phyloP scores from a whole-genome alignment of 257 asterid species.

The Plantago major region DNA sequence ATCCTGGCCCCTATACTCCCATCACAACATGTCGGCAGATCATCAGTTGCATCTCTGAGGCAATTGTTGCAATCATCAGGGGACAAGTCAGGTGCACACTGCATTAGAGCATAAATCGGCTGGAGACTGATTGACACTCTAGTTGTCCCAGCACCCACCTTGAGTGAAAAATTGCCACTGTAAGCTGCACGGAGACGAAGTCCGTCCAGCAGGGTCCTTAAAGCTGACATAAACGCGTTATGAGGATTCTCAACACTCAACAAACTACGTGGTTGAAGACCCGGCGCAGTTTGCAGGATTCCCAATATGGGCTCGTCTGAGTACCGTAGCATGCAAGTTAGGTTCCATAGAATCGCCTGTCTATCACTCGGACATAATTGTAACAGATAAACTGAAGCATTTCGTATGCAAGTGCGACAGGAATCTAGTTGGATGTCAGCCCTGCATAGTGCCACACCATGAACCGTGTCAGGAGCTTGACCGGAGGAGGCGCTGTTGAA shows the following conservation, averaged over 20 bases:
- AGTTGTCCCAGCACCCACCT: slow-evolving; percentile 26
- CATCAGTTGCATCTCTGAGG: slow-evolving; percentile 4
- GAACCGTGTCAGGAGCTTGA: slow-evolving; percentile 10
- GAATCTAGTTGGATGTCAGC: slow-evolving; percentile 7
- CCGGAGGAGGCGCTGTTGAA: slow-evolving; percentile 19
- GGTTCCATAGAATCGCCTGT: slow-evolving; percentile 20
- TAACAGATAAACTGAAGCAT: background rate
- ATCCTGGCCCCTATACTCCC: slow-evolving; percentile 23
- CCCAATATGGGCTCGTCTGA: slow-evolving; percentile 13
- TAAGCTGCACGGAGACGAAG: slow-evolving; percentile 18
- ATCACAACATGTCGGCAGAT: slow-evolving; percentile 12
- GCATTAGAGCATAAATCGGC: slow-evolving; percentile 22
- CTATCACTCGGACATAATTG: slow-evolving; percentile 6
- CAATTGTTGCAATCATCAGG: slow-evolving; percentile 24
- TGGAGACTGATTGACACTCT: background rate
- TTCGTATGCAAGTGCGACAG: slow-evolving; percentile 14
- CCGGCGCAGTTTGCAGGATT: slow-evolving; percentile 2
- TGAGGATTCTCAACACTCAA: background rate
- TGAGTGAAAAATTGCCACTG: slow-evolving; percentile 15
- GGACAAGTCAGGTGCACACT: slow-evolving; percentile 36
- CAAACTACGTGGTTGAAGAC: background rate
- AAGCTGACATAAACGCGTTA: background rate
- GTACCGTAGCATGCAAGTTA: slow-evolving; percentile 19
- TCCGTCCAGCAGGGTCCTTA: slow-evolving; percentile 6
- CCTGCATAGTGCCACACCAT: slow-evolving; percentile 25